Conservation (phyloP, 2,329 filamentous ascomycete species). For the Aureobasidium sp. region DNA sequence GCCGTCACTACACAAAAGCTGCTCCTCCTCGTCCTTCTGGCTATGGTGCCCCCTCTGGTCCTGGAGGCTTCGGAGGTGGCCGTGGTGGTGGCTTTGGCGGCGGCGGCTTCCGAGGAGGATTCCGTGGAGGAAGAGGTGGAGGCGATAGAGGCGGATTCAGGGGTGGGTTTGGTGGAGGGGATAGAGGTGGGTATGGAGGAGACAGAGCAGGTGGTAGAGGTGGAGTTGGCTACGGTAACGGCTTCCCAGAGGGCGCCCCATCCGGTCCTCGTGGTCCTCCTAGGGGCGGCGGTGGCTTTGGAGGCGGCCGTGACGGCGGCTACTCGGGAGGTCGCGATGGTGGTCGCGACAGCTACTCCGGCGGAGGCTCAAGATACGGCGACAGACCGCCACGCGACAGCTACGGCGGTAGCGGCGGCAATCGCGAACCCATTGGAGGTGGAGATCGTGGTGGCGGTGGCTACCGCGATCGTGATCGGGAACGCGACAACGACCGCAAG, state of each 20-base stretch:
- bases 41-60: slow-evolving; percentile 48
- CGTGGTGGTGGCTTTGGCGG: slow-evolving; percentile 38
- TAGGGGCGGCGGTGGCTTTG: background rate
- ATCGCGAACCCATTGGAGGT: slow-evolving; percentile 32
- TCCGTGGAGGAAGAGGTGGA: slow-evolving; percentile 38
- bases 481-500: slow-evolving; percentile 45
- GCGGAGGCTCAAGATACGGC: slow-evolving; percentile 17
- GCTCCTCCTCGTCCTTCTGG: slow-evolving; percentile 62
- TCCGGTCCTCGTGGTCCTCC: slow-evolving; percentile 33
- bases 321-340: slow-evolving; percentile 18
- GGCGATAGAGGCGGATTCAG: slow-evolving; percentile 2
- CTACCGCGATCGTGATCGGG: slow-evolving; percentile 45
- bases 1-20: slow-evolving; percentile 84
- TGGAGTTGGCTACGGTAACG: slow-evolving; percentile 36
- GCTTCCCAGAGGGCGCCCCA: slow-evolving; percentile 40
- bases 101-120: slow-evolving; percentile 39
- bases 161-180: slow-evolving; percentile 30
- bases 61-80: slow-evolving; percentile 46
- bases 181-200: slow-evolving; percentile 23
- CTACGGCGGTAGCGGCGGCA: slow-evolving; percentile 48
- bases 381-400: slow-evolving; percentile 58
- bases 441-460: slow-evolving; percentile 23
- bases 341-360: slow-evolving; percentile 18
- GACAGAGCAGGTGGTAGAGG: slow-evolving; percentile 29
- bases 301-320: slow-evolving; percentile 19